Conservation (phyloP, 495 filamentous ascomycete genomes). For the Talaromyces thailandensis region DNA sequence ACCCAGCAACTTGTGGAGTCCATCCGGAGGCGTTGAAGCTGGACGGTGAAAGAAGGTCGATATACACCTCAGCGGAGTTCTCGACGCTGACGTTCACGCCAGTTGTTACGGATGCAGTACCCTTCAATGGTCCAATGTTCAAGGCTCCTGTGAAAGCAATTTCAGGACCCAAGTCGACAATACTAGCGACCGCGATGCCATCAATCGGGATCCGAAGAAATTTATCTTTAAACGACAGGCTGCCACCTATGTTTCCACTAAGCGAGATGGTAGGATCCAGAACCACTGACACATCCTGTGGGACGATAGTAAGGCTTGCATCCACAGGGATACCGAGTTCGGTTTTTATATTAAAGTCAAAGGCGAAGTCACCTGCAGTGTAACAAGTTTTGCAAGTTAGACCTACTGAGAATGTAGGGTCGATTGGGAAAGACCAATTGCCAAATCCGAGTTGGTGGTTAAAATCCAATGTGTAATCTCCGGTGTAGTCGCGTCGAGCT, state of each 20-base stretch:
- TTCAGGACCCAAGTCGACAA: slow-evolving; percentile 26
- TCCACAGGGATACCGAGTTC: slow-evolving; percentile 15
- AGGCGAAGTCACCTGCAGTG: slow-evolving; percentile 24
- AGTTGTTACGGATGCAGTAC: slow-evolving; percentile 16
- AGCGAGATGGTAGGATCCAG: slow-evolving; percentile 17
- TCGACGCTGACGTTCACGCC: slow-evolving; percentile 14
- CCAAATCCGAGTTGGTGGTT: slow-evolving; percentile 16
- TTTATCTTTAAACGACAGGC: slow-evolving; percentile 13
- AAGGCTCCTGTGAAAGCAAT: slow-evolving; percentile 21
- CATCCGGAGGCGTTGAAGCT: slow-evolving; percentile 20
- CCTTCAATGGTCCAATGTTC: slow-evolving; percentile 16
- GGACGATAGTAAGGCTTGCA: slow-evolving; percentile 16
- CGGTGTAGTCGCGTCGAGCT: slow-evolving; percentile 17
- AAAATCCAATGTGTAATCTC: slow-evolving; percentile 19
- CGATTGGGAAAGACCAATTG: slow-evolving; percentile 8
- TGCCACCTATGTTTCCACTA: slow-evolving; percentile 16
- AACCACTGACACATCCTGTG: slow-evolving; percentile 19
- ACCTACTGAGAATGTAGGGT: slow-evolving; percentile 9
- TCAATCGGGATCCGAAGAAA: slow-evolving; percentile 22
- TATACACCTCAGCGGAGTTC: slow-evolving; percentile 18
- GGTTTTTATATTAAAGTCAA: slow-evolving; percentile 22
- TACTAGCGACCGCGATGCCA: slow-evolving; percentile 19
- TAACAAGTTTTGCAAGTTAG: slow-evolving; percentile 19
- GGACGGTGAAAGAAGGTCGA: slow-evolving; percentile 20
- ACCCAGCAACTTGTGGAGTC: slow-evolving; percentile 16